Conservation (phyloP, 345 rosid genomes). For the Arabis alpina region DNA sequence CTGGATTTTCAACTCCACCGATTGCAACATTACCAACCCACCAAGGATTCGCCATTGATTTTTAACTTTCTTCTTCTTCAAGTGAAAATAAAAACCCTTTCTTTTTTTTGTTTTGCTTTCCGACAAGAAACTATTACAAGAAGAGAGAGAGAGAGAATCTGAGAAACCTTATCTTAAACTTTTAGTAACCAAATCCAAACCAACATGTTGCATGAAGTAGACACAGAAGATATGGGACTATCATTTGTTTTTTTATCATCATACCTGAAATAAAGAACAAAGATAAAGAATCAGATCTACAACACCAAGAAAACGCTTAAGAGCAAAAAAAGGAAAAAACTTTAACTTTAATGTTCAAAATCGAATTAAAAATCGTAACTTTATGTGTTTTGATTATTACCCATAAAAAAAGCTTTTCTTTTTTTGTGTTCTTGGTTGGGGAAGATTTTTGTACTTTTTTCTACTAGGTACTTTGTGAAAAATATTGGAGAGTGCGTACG, state of each 20-base stretch:
- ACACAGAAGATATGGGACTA: slow-evolving; percentile 45
- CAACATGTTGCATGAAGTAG: slow-evolving; percentile 47
- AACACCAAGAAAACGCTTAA: slow-evolving; percentile 21
- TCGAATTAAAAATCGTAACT: slow-evolving; percentile 10
- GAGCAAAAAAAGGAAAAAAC: neutral
- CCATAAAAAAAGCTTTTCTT: slow-evolving; percentile 3
- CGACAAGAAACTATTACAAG: slow-evolving; percentile 40
- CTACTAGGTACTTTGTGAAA: slow-evolving; percentile 18
- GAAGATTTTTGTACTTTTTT: neutral
- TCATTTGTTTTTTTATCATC: slow-evolving; percentile 30
- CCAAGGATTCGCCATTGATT: slow-evolving; percentile 82
- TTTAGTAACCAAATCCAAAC: slow-evolving; percentile 39
- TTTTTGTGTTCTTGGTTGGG: neutral
- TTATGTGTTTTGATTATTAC: slow-evolving; percentile 20
- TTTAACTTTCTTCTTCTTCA: neutral
- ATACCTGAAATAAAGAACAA: slow-evolving; percentile 31
- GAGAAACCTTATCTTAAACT: slow-evolving; percentile 41
- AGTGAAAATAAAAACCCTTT: neutral
- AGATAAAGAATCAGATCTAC: slow-evolving; percentile 38
- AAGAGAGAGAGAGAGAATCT: slow-evolving; percentile 29
- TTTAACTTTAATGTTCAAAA: neutral
- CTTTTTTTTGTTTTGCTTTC: slow-evolving; percentile 3
- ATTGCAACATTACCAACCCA: slow-evolving; percentile 79
- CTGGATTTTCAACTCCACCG: slow-evolving; percentile 60
- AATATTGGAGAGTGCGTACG: slow-evolving; percentile 33